Evolutionary conservation across 306 rosid genomes (phyloP), one percentile per base, ranked within the genome.

Genomic region (Malus sieversii): DNA sequence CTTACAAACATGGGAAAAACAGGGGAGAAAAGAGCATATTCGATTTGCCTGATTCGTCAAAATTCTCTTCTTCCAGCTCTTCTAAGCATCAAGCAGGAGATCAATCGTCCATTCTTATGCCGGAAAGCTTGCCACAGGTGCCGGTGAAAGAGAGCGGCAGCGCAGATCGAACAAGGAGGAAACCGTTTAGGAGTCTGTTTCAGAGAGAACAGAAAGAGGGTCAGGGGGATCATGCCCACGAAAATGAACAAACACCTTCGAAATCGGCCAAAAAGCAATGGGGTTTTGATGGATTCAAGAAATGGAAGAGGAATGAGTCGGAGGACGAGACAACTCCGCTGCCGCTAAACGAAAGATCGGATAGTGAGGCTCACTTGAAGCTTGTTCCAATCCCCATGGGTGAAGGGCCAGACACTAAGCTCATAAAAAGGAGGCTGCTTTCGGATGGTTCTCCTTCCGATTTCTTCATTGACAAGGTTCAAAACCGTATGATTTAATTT

Each of bases 301-400:
- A 89, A 86, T 89, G 97, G 97, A 96, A 85, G 87, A 88, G 79
- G 75, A 82, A 22, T 66, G 96, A 90, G 3, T 45, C 87, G 14
- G 93, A 96, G 19, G 92, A 96, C 72, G 98, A 89, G 55, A 90
- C 90, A 70, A 76, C 93, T 85, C 97, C 97, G 53, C 74, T 91
- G 82, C 90, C 87, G 78, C 88, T 86, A 23, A 70, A 86, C 78
- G 96, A 84, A 66, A 87, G 85, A 72, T 93, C 91, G 4, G 90
- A 92, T 48, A 76, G 82, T 74, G 90, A 85, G 68, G 85, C 81
- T 25, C 80, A 80, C 30, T 76, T 77, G 60, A 76, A 71, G 48
- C 72, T 64, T 46, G 80, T 71, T 29, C 76, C 80, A 32, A 87
- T 79, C 40, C 76, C 87, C 14, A 59, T 80, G 4, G 93, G 91